Conservation (phyloP, 2,329 filamentous ascomycete genomes). For the Xylariaceae sp. region DNA sequence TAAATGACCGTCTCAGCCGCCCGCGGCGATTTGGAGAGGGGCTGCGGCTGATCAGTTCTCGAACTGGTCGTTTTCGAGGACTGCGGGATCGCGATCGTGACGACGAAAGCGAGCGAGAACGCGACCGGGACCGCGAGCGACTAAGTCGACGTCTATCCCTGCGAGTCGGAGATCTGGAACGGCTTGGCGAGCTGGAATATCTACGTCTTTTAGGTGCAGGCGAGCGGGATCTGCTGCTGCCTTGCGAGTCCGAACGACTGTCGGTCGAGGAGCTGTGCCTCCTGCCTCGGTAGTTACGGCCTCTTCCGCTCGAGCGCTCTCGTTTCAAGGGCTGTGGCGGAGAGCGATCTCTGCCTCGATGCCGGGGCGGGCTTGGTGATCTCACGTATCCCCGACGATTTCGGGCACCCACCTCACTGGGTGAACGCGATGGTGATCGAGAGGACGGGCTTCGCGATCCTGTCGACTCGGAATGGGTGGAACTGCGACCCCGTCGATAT, state of each 20-base stretch:
- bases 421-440: slow-evolving; percentile 26
- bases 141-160: slow-evolving; percentile 40
- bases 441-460: slow-evolving; percentile 36
- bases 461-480: slow-evolving; percentile 37
- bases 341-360: slow-evolving; percentile 24
- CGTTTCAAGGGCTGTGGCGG: slow-evolving; percentile 31
- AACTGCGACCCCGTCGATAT: slow-evolving; percentile 41
- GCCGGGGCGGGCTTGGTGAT: slow-evolving; percentile 28
- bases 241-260: slow-evolving; percentile 25
- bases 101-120: slow-evolving; percentile 28
- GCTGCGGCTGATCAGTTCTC: slow-evolving; percentile 36
- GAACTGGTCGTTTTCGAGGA: slow-evolving; percentile 33
- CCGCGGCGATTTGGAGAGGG: slow-evolving; percentile 35
- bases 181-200: slow-evolving; percentile 47
- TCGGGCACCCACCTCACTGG: slow-evolving; percentile 21
- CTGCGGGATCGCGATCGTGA: slow-evolving; percentile 33
- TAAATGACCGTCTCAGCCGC: slow-evolving; percentile 34
- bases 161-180: slow-evolving; percentile 40
- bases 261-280: slow-evolving; percentile 30
- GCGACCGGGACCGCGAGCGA: slow-evolving; percentile 37
- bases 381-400: slow-evolving; percentile 26
- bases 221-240: slow-evolving; percentile 33
- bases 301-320: slow-evolving; percentile 27
- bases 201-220: slow-evolving; percentile 50
- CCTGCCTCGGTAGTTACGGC: slow-evolving; percentile 25